Evolutionary conservation across 371 early-diverging fungal genomes (phyloP), one percentile per base, ranked within the genome.

Genomic region (Synchytrium microbalum): DNA sequence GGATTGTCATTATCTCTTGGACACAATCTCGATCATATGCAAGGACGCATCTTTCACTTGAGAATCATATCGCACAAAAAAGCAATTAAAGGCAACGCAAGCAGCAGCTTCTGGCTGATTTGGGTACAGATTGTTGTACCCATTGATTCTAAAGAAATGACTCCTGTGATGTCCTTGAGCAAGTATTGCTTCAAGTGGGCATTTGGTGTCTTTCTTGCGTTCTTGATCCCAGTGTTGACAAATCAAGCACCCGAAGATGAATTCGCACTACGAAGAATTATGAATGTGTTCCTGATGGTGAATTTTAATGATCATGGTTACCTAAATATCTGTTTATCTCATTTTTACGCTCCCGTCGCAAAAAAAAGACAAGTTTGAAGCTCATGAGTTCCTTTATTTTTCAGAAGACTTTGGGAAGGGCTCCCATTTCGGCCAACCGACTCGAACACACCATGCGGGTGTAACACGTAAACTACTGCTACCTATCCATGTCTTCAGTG

Each of bases 371-470:
- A 77, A 62, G 57, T 31, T n/a, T n/a, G n/a, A n/a, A n/a, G n/a
- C n/a, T n/a, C n/a, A n/a, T n/a, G n/a, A n/a, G n/a, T n/a, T n/a
- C n/a, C n/a, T n/a, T n/a, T n/a, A n/a, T n/a, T n/a, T n/a, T n/a
- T n/a, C 58, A 89, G 93, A 96, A 61, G 92, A 95, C 73, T 96
- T 94, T 76, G 78, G 83, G 61, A 98, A 98, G 76, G 98, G 98
- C 0, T 98, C 97, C 75, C 96, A 98, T 68, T 83, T 96, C 28
- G 98, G 98, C 8, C 97, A 98, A 72, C 97, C 95, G 0, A 95
- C 95, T 72, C 84, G 97, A 55, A 97, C 95, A 5, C 86, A 94
- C 62, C 96, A 96, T 70, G 90, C 87, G 19, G 98, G 98, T 16
- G 92, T 94, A 2, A 88, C 89, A 33, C 85, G 97, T 52, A 95